A percentile compares a stretch with the other conserved stretches of the same genome.
Evolutionary conservation across 2,329 filamentous ascomycete species (phyloP).

Genomic region (Ceratocystis papillata): DNA sequence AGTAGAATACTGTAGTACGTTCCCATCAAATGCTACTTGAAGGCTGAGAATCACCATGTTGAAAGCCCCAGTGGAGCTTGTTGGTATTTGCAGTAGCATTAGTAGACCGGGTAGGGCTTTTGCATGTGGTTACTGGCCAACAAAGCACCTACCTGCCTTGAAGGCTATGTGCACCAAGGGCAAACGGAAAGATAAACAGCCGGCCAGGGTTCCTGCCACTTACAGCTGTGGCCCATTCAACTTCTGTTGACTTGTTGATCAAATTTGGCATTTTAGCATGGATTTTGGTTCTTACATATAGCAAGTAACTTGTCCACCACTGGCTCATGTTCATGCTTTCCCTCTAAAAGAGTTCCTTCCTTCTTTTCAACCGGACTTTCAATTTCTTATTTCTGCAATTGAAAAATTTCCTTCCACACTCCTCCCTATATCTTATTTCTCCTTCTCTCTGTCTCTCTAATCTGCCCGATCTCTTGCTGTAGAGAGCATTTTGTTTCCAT

Average conservation of each 20-base stretch:
- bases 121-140: neutral
- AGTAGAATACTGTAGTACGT: neutral
- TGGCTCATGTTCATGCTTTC: neutral
- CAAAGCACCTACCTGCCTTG: neutral
- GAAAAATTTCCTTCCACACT: no score
- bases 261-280: constrained; percentile 12
- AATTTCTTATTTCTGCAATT: constrained; percentile 22
- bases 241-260: constrained; percentile 14
- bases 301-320: constrained; percentile 4
- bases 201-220: neutral
- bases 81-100: neutral
- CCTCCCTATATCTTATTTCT: neutral
- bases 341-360: constrained; percentile 11
- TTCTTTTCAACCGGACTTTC: neutral
- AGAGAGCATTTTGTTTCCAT: constrained; percentile 9
- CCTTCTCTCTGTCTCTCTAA: constrained; percentile 26
- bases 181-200: constrained; percentile 1
- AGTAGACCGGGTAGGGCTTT: neutral
- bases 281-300: constrained; percentile 19
- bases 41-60: neutral
- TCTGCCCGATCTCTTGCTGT: constrained; percentile 18
- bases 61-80: neutral
- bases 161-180: neutral
- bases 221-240: neutral
- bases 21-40: neutral